These are phyloP conservation scores for Gaeumannomyces sp. DNA, from an alignment of 2,329 filamentous ascomycete genomes.

Conservation along the genomic window DNA sequence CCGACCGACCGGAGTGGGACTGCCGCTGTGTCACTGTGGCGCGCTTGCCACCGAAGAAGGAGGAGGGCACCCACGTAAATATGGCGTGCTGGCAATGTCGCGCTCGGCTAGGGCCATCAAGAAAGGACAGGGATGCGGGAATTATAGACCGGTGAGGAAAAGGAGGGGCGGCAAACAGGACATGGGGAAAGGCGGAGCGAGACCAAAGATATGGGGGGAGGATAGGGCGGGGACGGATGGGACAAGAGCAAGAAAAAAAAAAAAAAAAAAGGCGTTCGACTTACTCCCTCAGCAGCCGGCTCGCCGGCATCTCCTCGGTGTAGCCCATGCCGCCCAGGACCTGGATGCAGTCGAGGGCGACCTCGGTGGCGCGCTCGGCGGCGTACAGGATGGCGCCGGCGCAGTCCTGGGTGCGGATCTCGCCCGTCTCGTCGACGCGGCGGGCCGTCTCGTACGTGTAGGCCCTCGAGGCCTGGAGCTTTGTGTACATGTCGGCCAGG, in stretches of 20 bases:
- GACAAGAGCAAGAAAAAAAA: not conserved
- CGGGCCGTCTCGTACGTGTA: slow-evolving; percentile 84
- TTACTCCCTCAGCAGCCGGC: slow-evolving; percentile 68
- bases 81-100: no score
- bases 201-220: no score
- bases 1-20: no score
- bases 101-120: no score
- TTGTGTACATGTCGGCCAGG: slow-evolving; percentile 96
- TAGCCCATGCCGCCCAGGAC: slow-evolving; percentile 94
- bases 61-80: no score
- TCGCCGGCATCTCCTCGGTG: slow-evolving; percentile 89
- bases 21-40: no score
- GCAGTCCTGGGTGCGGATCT: slow-evolving; percentile 82
- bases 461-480: slow-evolving; percentile 73
- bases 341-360: slow-evolving; percentile 81
- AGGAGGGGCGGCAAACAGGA: no score
- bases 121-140: no score
- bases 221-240: not conserved
- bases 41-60: no score
- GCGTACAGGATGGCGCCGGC: slow-evolving; percentile 91
- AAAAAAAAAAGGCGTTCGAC: slow-evolving; percentile 22
- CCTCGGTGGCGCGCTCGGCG: slow-evolving; percentile 83
- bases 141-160: not conserved
- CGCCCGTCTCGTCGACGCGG: slow-evolving; percentile 67
- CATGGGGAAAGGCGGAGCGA: not conserved